These are phyloP conservation scores for Cercophora samala DNA, from an alignment of 495 filamentous ascomycete genomes.

Conservation along the genomic window DNA sequence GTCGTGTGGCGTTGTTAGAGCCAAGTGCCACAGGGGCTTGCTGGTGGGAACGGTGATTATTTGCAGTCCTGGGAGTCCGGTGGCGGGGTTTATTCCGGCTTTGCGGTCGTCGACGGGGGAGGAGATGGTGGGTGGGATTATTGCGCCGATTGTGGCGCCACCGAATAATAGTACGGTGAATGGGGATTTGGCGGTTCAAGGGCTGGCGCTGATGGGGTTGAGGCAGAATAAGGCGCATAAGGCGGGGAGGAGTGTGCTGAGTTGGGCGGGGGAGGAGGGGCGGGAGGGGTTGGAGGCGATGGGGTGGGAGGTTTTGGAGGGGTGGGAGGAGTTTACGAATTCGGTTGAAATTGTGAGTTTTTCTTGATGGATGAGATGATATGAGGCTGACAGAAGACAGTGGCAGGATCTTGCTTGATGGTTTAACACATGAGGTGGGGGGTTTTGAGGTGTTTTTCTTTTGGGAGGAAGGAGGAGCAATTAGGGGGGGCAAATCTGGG, in stretches of 20 bases:
- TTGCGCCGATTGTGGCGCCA: constrained; percentile 69
- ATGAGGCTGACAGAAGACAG: constrained; percentile 16
- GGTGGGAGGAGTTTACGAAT: constrained; percentile 76
- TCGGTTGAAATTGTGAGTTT: constrained; percentile 60
- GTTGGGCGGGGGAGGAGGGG: constrained; percentile 73
- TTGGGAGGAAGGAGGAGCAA: no score
- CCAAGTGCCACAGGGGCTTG: constrained; percentile 63
- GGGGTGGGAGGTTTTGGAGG: constrained; percentile 72
- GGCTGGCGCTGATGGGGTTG: constrained; percentile 75
- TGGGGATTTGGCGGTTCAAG: constrained; percentile 68
- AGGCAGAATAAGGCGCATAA: constrained; percentile 76
- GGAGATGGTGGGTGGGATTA: constrained; percentile 67
- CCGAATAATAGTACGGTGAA: constrained; percentile 55
- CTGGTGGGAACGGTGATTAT: constrained; percentile 81
- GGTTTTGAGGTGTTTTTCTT: no score
- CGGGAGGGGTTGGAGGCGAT: constrained; percentile 68
- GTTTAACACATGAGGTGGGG: not conserved
- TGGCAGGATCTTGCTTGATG: constrained; percentile 39
- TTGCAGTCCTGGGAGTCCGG: constrained; percentile 62
- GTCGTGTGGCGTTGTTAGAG: constrained; percentile 76
- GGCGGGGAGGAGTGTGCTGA: constrained; percentile 64
- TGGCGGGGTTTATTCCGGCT: constrained; percentile 68
- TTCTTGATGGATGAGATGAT: not conserved
- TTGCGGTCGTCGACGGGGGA: constrained; percentile 47
- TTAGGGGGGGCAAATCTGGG: no score